Base-by-base conservation (phyloP, 495 filamentous ascomycete species). In the Xylaria scruposa region DNA sequence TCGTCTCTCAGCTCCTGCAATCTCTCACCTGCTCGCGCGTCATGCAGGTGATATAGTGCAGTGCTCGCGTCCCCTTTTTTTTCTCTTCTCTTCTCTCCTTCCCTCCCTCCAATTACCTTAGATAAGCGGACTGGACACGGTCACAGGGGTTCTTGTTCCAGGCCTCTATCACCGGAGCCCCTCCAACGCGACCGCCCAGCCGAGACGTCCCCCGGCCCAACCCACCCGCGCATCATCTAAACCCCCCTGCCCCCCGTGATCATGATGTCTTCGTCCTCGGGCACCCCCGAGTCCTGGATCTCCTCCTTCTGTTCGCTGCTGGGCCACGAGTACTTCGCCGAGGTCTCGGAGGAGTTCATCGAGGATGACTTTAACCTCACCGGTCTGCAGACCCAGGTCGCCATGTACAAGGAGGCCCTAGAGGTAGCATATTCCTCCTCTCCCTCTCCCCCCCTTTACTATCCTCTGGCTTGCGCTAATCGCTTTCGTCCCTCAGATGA, bases 311-410 rank as follows among this genome's bases (percentile, higher is more conserved):
- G 96, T 84, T 93, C 93, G 40, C 86, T 98, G 44, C 88, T 97
- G 70, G 96, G 96, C 67, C 96, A 99, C 79, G 96, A 99, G 80
- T 99, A 98, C 83, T 99, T 99, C 79, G 97, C 97, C 63, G 96
- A 99, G 81, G 95, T 99, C 53, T 94, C 93, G 26, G 96, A 99
- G 83, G 96, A 99, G 72, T 99, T 99, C 79, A 98, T 99, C 76
- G 96, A 99, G 81, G 96, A 99, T 90, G 96, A 99, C 80, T 99
- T 99, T 85, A 99, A 99, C 83, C 86, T 99, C 67, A 99, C 96
- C 4, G 96, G 96, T 29, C 87, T 99, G 72, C 93, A 97, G 82
- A 92, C 89, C 44, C 94, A 98, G 83, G 96, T 99, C 63, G 93
- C 94, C 68, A 98, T 97, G 95, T 99, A 99, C 80, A 99, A 98